Evolutionary conservation across 495 filamentous ascomycete species (phyloP), one percentile per base, ranked within the genome.

Genomic region (Aspergillus sparsus): DNA sequence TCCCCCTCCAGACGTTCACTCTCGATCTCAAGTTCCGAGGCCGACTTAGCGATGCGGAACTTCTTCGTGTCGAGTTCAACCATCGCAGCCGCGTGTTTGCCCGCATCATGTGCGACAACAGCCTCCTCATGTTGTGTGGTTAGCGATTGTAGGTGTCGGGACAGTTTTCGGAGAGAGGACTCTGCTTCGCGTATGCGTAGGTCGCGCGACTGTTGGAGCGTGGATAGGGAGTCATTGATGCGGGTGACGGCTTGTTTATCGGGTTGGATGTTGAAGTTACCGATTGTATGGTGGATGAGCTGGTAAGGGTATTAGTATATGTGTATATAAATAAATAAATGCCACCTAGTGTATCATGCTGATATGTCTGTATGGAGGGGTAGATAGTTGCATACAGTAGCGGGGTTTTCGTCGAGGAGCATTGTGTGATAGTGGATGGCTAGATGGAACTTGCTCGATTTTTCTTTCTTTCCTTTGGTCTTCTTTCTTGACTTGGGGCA

Each of bases 341-440:
- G 21, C 3, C 3, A 27, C 3, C 21, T 27, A 27, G 21, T 27
- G 1, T 27, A 1, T 27, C 21, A 27, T 27, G 21, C 21, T 27
- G 21, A 27, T 27, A 32, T 21, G 6, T 6, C 9, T n/a, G 13
- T n/a, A 39, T 35, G 5, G 11, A 60, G 9, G 21, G 45, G 32
- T n/a, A 36, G 13, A 51, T 50, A 21, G 34, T 60, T 15, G 73
- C 81, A 18, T 85, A 93, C 90, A 27, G 87, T 87, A 44, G 87
- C 90, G 60, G 94, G 94, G 71, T 91, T 90, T 78, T 98, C 94
- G 79, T 98, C 94, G 77, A 98, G 91, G 70, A 98, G 82, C 94
- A 98, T 98, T 62, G 69, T 89, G 82, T 33, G 47, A 45, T 51
- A 21, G 31, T 50, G 31, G 49, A 51, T 21, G 16, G 32, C 18